Percentiles rank a stretch among this genome's conserved stretches.
Conservation (phyloP, 2,329 filamentous ascomycete genomes). For the Talaromyces sp. region DNA sequence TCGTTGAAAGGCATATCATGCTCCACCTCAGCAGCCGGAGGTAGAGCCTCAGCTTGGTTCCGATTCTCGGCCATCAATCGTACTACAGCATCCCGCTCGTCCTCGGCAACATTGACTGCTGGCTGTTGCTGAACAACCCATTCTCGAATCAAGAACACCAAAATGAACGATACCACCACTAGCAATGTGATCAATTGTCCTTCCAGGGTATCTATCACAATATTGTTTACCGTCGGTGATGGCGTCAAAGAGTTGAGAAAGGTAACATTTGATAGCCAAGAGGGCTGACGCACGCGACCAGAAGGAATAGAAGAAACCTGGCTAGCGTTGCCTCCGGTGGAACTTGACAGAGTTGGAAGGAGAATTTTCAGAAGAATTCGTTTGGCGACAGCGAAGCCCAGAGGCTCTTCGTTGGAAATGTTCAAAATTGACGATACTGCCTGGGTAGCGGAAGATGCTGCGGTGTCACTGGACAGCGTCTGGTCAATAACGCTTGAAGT, state of each 20-base stretch:
- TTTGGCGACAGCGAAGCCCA: conserved; percentile 47
- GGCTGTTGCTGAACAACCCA: conserved; percentile 99
- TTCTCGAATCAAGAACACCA: conserved; percentile 94
- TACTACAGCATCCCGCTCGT: conserved; percentile 50
- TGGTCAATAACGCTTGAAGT: conserved; percentile 25
- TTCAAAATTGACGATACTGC: conserved; percentile 41
- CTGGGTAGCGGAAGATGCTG: conserved; percentile 25
- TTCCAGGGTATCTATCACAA: conserved; percentile 79
- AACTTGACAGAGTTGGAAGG: conserved; percentile 29
- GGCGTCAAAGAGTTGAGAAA: conserved; percentile 59
- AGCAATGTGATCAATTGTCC: conserved; percentile 90
- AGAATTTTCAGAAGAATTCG: conserved; percentile 39
- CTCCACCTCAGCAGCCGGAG: conserved; percentile 21
- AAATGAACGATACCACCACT: conserved; percentile 88
- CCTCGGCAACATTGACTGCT: conserved; percentile 73
- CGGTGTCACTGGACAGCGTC: conserved; percentile 24
- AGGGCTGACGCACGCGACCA: conserved; percentile 40
- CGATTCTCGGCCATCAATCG: conserved; percentile 43
- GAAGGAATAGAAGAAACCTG: conserved; percentile 28
- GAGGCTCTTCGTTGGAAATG: conserved; percentile 43
- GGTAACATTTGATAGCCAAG: conserved; percentile 58
- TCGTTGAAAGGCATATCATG: conserved; percentile 7
- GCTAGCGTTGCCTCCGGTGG: conserved; percentile 27
- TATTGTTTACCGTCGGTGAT: conserved; percentile 69
- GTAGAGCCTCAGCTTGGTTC: conserved; percentile 29